Conservation (phyloP, 2,329 filamentous ascomycete species). For the Purpureocillium takamizusanense region DNA sequence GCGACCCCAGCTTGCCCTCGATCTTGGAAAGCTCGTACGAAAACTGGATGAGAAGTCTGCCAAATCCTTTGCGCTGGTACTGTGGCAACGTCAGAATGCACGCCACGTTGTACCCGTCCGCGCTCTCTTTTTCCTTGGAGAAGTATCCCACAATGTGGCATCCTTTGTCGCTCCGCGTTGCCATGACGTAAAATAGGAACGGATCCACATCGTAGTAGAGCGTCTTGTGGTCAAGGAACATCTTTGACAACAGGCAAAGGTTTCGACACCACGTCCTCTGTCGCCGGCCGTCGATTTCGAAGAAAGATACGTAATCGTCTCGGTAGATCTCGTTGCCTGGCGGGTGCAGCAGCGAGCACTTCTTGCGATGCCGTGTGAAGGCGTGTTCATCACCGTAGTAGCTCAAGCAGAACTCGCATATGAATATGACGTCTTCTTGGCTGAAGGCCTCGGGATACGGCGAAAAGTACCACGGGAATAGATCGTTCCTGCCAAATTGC, state of each 20-base stretch:
- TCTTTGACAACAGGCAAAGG: conserved; percentile 85
- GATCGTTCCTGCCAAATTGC: conserved; percentile 84
- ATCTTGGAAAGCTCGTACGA: conserved; percentile 95
- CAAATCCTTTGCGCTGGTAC: conserved; percentile 91
- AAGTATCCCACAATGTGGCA: conserved; percentile 99
- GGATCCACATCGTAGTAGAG: conserved; percentile 99
- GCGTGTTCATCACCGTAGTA: conserved; percentile 81
- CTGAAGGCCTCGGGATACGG: conserved; percentile 88
- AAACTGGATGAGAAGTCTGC: conserved; percentile 88
- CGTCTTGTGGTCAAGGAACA: conserved; percentile 96
- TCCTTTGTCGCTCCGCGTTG: conserved; percentile 75
- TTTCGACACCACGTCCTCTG: conserved; percentile 97
- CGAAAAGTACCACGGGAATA: conserved; percentile 98
- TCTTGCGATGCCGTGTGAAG: conserved; percentile 76
- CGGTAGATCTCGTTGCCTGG: conserved; percentile 98
- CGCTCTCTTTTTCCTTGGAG: conserved; percentile 95
- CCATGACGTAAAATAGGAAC: conserved; percentile 98
- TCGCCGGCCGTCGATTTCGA: conserved; percentile 90
- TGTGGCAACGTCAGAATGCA: conserved; percentile 96
- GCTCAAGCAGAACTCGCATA: conserved; percentile 92
- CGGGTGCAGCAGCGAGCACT: conserved; percentile 86
- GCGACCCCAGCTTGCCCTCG: conserved; percentile 89
- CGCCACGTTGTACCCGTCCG: conserved; percentile 94
- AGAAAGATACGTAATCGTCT: conserved; percentile 88
- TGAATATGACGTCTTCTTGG: conserved; percentile 83